Percentiles rank a stretch among this genome's conserved stretches.
phyloP scores from a whole-genome alignment of 108 stramenopile species.

The Fragilariopsis cylindrus region DNA sequence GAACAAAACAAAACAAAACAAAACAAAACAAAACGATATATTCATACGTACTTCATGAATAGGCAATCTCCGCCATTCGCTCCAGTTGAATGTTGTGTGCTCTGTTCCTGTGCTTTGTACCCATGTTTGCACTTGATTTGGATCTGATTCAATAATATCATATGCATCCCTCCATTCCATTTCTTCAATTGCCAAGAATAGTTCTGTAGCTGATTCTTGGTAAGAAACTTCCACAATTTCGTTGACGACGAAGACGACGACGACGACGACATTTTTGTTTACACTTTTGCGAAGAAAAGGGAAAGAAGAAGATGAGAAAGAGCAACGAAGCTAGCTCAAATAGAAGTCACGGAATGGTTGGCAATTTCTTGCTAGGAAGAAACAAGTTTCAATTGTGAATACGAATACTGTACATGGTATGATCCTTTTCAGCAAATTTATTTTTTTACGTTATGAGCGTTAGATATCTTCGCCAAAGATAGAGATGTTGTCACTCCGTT shows the following conservation, averaged over 20 bases:
- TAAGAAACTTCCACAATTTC: constrained; percentile 64
- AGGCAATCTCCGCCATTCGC: constrained; percentile 77
- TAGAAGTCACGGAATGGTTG: not conserved
- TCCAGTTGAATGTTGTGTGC: constrained; percentile 38
- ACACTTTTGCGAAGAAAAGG: constrained; percentile 10
- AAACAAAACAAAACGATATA: not conserved
- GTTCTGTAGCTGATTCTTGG: constrained; percentile 70
- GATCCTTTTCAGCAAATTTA: too few relatives aligned
- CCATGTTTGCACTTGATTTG: constrained; percentile 79
- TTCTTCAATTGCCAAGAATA: constrained; percentile 82
- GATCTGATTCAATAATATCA: constrained; percentile 57
- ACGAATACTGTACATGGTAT: too few relatives aligned
- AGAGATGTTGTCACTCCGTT: too few relatives aligned
- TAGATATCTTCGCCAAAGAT: too few relatives aligned
- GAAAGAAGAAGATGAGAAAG: too few relatives aligned
- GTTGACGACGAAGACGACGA: too few relatives aligned
- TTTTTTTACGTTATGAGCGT: too few relatives aligned
- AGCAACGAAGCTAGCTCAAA: not conserved
- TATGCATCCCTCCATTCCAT: constrained; percentile 84
- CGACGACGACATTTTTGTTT: constrained; percentile 35
- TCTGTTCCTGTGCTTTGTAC: constrained; percentile 63
- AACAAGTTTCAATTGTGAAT: too few relatives aligned
- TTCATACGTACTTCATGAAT: constrained; percentile 73
- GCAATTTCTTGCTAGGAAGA: too few relatives aligned
- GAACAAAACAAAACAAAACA: not conserved